phyloP scores from a whole-genome alignment of 768 basidiomycete genomes.

The Boletellus emodensis region DNA sequence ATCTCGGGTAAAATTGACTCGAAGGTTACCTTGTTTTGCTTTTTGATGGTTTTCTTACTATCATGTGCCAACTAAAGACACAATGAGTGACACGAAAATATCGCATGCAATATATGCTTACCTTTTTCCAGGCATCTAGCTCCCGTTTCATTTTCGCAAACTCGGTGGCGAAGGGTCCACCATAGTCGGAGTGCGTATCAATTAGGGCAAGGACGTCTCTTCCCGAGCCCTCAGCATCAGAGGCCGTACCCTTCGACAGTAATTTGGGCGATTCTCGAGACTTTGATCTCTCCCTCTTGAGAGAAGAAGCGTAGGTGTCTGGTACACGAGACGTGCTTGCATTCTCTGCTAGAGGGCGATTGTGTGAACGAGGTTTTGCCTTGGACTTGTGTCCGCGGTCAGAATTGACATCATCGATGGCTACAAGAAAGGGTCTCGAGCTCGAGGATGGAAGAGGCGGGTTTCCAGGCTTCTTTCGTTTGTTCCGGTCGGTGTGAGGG shows the following conservation, averaged over 20 bases:
- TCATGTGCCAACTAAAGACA: conserved; percentile 36
- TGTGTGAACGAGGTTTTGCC: conserved; percentile 24
- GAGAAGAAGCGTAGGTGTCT: background rate
- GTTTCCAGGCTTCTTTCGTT: conserved; percentile 29
- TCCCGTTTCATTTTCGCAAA: conserved; percentile 55
- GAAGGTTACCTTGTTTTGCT: conserved; percentile 53
- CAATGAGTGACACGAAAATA: conserved; percentile 2
- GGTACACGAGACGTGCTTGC: conserved; percentile 9
- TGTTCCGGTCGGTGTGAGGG: conserved; percentile 22
- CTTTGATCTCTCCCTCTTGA: conserved; percentile 34
- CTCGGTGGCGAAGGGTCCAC: conserved; percentile 44
- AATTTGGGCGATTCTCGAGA: conserved; percentile 31
- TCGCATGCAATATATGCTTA: conserved; percentile 10
- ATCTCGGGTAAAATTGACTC: background rate
- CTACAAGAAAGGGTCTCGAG: conserved; percentile 27
- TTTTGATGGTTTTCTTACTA: conserved; percentile 47
- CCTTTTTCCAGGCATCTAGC: conserved; percentile 51
- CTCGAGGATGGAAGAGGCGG: conserved; percentile 10
- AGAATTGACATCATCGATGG: conserved; percentile 24
- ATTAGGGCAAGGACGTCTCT: conserved; percentile 16
- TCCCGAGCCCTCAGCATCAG: conserved; percentile 28
- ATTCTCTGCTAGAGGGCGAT: conserved; percentile 22
- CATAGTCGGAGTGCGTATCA: conserved; percentile 19
- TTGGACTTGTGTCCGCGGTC: conserved; percentile 34
- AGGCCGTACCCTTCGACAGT: conserved; percentile 20